These are phyloP conservation scores for Pleurotus giganteus DNA, from an alignment of 768 basidiomycete genomes.

Conservation along the genomic window DNA sequence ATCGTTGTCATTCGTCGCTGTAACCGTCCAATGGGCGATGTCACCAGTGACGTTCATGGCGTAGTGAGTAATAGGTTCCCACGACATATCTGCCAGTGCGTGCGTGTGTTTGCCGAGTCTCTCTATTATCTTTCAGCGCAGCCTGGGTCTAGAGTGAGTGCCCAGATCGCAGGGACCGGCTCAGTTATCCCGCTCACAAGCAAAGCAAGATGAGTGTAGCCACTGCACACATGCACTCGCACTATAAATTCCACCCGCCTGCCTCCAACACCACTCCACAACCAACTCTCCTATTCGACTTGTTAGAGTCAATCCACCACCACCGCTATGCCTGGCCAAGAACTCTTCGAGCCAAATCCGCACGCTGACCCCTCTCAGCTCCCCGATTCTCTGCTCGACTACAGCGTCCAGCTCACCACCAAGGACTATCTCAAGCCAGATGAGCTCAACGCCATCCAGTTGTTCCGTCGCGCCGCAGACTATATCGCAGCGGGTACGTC, in stretches of 20 bases:
- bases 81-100: too few species aligned
- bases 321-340: conserved; percentile 55
- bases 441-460: conserved; percentile 49
- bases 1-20: too few species aligned
- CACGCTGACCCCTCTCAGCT: conserved; percentile 68
- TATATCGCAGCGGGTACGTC: conserved; percentile 67
- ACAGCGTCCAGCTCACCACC: conserved; percentile 45
- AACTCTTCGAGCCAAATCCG: conserved; percentile 60
- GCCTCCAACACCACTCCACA: conserved; percentile 10
- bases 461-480: conserved; percentile 61
- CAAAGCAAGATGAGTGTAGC: not conserved
- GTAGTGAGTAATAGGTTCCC: too few species aligned
- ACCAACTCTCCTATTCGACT: not conserved
- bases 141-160: conserved; percentile 3
- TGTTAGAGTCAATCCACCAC: conserved; percentile 9
- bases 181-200: conserved; percentile 4
- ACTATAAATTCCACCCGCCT: conserved; percentile 4
- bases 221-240: not conserved
- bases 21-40: too few species aligned
- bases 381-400: conserved; percentile 53
- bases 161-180: conserved; percentile 9
- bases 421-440: conserved; percentile 44
- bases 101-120: too few species aligned
- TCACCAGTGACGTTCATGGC: too few species aligned
- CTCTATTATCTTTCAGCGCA: not conserved